Evolutionary conservation across 2,329 filamentous ascomycete species (phyloP).

Genomic region (Paecilomyces formosus): DNA sequence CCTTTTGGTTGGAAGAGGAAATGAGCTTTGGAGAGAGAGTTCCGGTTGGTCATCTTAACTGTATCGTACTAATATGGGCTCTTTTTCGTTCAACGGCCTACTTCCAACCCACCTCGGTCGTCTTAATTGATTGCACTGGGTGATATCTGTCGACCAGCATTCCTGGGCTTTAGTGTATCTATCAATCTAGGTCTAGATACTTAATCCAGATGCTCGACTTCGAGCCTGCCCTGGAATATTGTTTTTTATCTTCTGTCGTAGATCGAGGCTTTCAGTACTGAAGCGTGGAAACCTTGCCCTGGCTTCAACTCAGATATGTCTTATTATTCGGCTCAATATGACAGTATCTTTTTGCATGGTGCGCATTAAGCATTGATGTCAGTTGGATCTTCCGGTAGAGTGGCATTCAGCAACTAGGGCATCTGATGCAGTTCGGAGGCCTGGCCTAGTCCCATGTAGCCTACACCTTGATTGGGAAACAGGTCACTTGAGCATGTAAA

Average conservation of each 20-base stretch:
- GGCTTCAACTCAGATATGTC: too few relatives aligned
- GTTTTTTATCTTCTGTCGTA: neutral
- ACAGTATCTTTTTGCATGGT: too few relatives aligned
- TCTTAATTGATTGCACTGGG: slow-evolving; percentile 26
- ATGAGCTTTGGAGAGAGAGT: neutral
- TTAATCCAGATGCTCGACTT: neutral
- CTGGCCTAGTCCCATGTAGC: too few relatives aligned
- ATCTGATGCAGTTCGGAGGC: too few relatives aligned
- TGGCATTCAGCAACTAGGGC: too few relatives aligned
- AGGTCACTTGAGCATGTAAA: neutral
- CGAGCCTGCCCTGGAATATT: neutral
- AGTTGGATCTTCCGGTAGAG: too few relatives aligned
- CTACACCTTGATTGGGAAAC: neutral
- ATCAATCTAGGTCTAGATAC: neutral
- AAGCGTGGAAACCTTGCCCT: neutral
- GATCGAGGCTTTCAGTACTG: neutral
- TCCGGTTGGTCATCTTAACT: slow-evolving; percentile 27
- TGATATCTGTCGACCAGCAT: slow-evolving; percentile 4
- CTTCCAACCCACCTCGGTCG: slow-evolving; percentile 17
- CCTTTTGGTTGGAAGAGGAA: slow-evolving; percentile 1
- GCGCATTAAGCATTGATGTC: too few relatives aligned
- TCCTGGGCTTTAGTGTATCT: slow-evolving; percentile 1
- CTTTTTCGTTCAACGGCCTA: slow-evolving; percentile 6
- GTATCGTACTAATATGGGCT: slow-evolving; percentile 21
- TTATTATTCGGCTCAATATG: too few relatives aligned